Percentiles rank a stretch among this genome's conserved stretches.
These are phyloP conservation scores for Suhomyces choctaworum DNA, from an alignment of 1,139 yeast species.

Conservation along the genomic window DNA sequence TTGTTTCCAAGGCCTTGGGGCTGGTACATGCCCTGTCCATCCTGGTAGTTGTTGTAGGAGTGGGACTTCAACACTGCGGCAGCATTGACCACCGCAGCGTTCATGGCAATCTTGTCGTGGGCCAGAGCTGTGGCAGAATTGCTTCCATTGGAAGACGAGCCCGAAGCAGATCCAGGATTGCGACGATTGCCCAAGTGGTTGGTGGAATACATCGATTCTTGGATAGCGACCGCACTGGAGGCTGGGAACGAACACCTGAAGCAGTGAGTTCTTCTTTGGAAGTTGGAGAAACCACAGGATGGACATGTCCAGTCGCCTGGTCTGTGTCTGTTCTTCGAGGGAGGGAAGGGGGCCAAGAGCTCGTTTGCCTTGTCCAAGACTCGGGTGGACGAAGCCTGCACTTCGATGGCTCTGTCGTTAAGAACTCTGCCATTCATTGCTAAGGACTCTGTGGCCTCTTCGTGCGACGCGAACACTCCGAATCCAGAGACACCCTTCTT, in stretches of 20 bases:
- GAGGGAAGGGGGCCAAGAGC: constrained; percentile 79
- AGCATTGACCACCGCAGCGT: constrained; percentile 16
- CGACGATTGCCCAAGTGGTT: constrained; percentile 11
- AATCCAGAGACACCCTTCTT: constrained; percentile 61
- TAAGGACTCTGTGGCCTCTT: constrained; percentile 78
- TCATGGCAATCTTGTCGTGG: constrained; percentile 17
- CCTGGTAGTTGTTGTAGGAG: constrained; percentile 12
- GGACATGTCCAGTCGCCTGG: constrained; percentile 99
- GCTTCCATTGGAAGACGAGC: constrained; percentile 1
- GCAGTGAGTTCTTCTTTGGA: constrained; percentile 93
- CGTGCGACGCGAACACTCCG: constrained; percentile 82
- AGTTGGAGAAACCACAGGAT: constrained; percentile 91
- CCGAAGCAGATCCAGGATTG: constrained; percentile 12
- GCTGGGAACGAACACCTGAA: constrained; percentile 91
- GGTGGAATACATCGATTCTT: constrained; percentile 47
- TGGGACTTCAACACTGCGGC: constrained; percentile 18
- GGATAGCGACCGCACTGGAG: constrained; percentile 66
- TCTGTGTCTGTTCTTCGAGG: constrained; percentile 85
- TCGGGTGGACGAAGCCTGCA: constrained; percentile 78
- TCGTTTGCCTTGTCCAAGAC: constrained; percentile 83
- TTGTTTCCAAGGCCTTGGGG: constrained; percentile 6
- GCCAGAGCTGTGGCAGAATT: constrained; percentile 4
- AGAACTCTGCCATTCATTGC: constrained; percentile 77
- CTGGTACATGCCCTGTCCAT: constrained; percentile 5
- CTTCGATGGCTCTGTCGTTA: constrained; percentile 75